These are phyloP conservation scores for Dactylellina haptotyla DNA, from an alignment of 2,329 filamentous ascomycete species.

Conservation along the genomic window DNA sequence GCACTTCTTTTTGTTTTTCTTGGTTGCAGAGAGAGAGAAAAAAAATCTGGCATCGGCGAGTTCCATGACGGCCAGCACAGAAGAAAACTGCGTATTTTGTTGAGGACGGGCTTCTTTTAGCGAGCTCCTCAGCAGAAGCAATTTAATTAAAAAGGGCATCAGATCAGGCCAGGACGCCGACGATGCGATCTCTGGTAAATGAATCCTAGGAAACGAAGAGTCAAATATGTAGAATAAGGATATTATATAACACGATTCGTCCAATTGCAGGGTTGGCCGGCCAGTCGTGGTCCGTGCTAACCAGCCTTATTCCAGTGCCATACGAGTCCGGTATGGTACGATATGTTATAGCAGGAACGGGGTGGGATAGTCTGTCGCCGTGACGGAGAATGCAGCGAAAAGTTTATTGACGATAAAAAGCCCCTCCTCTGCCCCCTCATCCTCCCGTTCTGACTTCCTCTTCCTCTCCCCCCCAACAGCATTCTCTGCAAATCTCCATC, in stretches of 20 bases:
- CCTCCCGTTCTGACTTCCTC: not conserved
- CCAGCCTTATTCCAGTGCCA: not conserved
- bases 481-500: not conserved
- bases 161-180: not conserved
- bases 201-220: not conserved
- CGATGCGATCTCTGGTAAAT: not conserved
- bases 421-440: constrained; percentile 14
- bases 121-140: constrained; percentile 35
- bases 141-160: not conserved
- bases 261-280: constrained; percentile 34
- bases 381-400: constrained; percentile 20
- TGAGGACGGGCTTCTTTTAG: constrained; percentile 19
- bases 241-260: not conserved
- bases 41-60: constrained; percentile 32
- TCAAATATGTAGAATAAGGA: not conserved
- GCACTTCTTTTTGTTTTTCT: not conserved
- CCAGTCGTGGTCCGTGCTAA: constrained; percentile 33
- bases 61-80: constrained; percentile 25
- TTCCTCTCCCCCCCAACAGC: constrained; percentile 1
- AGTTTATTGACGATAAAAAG: constrained; percentile 37
- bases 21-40: not conserved
- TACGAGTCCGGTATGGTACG: too few species aligned
- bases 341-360: not conserved
- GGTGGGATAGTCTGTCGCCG: not conserved
- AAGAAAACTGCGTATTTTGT: constrained; percentile 14